Evolutionary conservation across 768 basidiomycete genomes (phyloP).

Genomic region (Clavulina sp.): DNA sequence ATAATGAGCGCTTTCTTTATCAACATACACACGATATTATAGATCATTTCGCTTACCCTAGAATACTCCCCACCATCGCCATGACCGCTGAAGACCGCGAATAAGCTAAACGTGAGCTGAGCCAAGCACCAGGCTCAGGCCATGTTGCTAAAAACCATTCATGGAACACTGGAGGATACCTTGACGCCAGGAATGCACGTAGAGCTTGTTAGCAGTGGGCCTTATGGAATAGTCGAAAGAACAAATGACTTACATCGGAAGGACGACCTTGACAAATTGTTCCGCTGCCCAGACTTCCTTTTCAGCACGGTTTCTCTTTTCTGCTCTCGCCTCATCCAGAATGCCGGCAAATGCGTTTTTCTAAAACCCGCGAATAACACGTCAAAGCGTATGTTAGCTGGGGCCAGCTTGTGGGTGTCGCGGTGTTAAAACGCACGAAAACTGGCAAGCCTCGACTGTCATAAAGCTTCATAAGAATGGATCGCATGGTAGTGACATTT

Average conservation of each 20-base stretch:
- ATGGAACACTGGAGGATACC: conserved; percentile 75
- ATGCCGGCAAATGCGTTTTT: conserved; percentile 26
- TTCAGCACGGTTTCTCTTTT: no score
- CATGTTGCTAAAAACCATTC: conserved; percentile 97
- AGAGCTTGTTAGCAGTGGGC: no score
- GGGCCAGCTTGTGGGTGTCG: no score
- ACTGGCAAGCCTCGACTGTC: conserved; percentile 28
- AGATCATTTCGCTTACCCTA: conserved; percentile 48
- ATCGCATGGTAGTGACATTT: conserved; percentile 70
- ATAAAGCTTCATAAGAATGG: conserved; percentile 54
- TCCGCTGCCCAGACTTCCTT: conserved; percentile 35
- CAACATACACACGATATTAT: neutral
- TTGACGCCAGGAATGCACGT: conserved; percentile 19
- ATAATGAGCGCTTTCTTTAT: neutral
- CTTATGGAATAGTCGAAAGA: neutral
- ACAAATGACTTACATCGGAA: neutral
- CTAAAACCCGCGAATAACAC: no score
- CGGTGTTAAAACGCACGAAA: conserved; percentile 32
- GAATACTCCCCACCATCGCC: conserved; percentile 95
- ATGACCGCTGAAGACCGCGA: conserved; percentile 87
- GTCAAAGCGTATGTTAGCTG: no score
- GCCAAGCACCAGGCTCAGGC: conserved; percentile 91
- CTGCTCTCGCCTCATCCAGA: conserved; percentile 35
- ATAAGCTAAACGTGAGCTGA: conserved; percentile 72
- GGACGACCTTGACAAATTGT: conserved; percentile 23